Evolutionary conservation across 2,329 filamentous ascomycete genomes (phyloP), one percentile per base, ranked within the genome.

Genomic region (Pseudocercospora fijiensis): DNA sequence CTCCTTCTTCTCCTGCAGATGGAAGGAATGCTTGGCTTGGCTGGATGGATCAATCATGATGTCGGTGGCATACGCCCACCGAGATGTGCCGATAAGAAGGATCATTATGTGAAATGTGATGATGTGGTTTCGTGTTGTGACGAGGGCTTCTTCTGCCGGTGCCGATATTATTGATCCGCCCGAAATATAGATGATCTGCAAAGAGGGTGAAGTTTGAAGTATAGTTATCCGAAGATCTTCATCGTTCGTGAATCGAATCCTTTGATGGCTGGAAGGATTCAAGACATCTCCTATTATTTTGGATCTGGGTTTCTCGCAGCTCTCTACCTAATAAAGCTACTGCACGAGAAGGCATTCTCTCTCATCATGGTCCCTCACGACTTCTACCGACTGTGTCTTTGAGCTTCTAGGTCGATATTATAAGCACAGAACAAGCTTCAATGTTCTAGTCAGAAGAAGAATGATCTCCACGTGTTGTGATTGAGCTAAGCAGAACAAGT

Each of bases 231-330:
- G 28, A 57, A 43, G 55, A 57, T 57, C 28, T 57, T 30, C 33
- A 24, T n/a, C 55, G 6, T n/a, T 24, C 13, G 33, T 20, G 33
- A 57, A 43, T 43, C 11, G 20, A 27, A 57, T 57, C 30, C 33
- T 43, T 57, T 30, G 11, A 22, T 20, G 30, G 20, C 30, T 57
- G 30, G 16, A 5, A 4, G 37, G 13, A 26, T 18, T 10, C 43
- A 57, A 18, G n/a, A 43, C 55, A 26, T 57, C 55, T 57, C 33
- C 55, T 57, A 53, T 53, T 53, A 30, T n/a, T n/a, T n/a, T n/a
- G 55, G 55, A 41, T 41, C 13, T 41, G 20, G 55, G n/a, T 6
- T 41, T 18, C 1, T n/a, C 16, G 16, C 16, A 37, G 33, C 37
- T 37, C 11, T 37, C 2, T 4, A n/a, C n/a, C n/a, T n/a, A n/a